Evolutionary conservation across 1,284 basidiomycete species (phyloP).

Genomic region (Trametes versicolor): DNA sequence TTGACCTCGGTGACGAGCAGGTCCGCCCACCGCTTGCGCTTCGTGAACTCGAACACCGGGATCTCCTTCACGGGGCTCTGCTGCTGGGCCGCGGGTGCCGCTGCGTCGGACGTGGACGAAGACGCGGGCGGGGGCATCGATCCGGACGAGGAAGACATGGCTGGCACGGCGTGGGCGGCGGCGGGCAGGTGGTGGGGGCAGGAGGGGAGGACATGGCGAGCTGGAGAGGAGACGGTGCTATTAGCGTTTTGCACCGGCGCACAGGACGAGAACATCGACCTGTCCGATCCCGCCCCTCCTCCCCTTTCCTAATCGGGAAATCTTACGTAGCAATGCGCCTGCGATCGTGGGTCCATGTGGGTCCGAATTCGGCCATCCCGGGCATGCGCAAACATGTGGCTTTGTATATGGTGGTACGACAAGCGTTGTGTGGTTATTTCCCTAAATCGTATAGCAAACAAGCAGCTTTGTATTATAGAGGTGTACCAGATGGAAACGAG

Average conservation of each 20-base stretch:
- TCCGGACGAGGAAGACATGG: conserved; percentile 11
- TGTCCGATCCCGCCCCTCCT: conserved; percentile 18
- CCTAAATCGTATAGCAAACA: no score
- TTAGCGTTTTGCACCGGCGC: not conserved
- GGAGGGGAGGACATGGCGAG: conserved; percentile 4
- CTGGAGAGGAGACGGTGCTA: not conserved
- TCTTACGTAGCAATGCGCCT: conserved; percentile 11
- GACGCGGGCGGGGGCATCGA: conserved; percentile 5
- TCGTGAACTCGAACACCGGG: conserved; percentile 78
- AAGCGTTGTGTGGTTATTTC: no score
- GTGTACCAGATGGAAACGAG: no score
- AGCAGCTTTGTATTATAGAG: no score
- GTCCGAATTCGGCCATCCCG: conserved; percentile 22
- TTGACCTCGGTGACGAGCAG: conserved; percentile 81
- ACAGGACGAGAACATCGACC: conserved; percentile 1
- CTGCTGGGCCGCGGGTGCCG: not conserved
- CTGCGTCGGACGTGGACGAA: not conserved
- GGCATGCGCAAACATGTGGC: not conserved
- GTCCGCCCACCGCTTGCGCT: conserved; percentile 87
- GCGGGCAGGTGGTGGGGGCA: not conserved
- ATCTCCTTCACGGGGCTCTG: conserved; percentile 29
- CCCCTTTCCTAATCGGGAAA: conserved; percentile 7
- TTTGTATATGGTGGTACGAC: no score
- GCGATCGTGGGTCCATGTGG: conserved; percentile 31
- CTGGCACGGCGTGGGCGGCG: not conserved